phyloP scores from a whole-genome alignment of 2,329 filamentous ascomycete genomes.

The Hypoxylon sp. region DNA sequence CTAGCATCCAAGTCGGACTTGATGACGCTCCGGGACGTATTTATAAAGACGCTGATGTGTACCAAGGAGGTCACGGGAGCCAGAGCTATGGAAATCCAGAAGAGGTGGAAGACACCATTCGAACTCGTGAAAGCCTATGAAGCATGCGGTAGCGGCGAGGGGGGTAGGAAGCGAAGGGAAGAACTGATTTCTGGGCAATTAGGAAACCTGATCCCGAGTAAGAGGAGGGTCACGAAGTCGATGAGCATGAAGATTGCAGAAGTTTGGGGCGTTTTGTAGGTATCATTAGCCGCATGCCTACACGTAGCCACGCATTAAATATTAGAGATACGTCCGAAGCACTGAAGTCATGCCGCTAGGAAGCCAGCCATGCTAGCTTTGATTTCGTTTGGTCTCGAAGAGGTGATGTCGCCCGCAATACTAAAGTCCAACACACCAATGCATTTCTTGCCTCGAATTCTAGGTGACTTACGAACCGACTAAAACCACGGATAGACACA shows the following conservation, averaged over 20 bases:
- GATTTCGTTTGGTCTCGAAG: no score
- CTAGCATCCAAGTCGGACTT: conserved; percentile 78
- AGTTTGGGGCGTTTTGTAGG: conserved; percentile 68
- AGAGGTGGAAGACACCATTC: conserved; percentile 76
- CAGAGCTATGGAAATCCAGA: conserved; percentile 81
- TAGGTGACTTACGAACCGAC: neutral
- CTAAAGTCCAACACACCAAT: no score
- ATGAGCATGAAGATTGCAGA: conserved; percentile 76
- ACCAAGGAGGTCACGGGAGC: conserved; percentile 77
- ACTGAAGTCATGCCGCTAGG: neutral
- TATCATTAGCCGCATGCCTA: neutral
- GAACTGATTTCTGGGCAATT: conserved; percentile 67
- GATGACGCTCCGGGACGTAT: conserved; percentile 77
- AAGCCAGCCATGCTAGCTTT: no score
- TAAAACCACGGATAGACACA: neutral
- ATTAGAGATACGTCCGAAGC: neutral
- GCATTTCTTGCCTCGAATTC: neutral
- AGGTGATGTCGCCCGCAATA: no score
- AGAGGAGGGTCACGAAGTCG: conserved; percentile 72
- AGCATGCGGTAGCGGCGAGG: conserved; percentile 57
- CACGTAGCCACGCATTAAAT: no score
- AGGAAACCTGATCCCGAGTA: conserved; percentile 67
- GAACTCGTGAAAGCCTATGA: conserved; percentile 76
- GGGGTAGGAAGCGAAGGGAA: conserved; percentile 63
- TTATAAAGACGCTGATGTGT: conserved; percentile 87